Percentiles rank a stretch among this genome's conserved stretches.
Conservation (phyloP, 495 filamentous ascomycete species). For the Talaromyces ruber region DNA sequence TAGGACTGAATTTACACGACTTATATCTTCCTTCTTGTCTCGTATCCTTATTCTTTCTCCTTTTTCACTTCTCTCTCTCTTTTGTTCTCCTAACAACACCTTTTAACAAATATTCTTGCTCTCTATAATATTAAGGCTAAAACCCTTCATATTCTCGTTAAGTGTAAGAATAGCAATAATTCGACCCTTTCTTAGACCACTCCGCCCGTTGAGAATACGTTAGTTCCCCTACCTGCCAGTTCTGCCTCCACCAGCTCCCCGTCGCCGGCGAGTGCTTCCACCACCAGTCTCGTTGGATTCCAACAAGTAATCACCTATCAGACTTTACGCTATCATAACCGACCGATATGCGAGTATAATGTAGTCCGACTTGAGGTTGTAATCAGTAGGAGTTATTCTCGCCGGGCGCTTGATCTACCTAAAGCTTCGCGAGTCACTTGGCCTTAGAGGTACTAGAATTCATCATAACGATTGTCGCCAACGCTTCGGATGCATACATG, state of each 20-base stretch:
- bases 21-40: slow-evolving; percentile 7
- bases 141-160: slow-evolving; percentile 36
- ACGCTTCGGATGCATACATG: too few relatives aligned
- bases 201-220: slow-evolving; percentile 12
- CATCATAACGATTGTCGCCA: too few relatives aligned
- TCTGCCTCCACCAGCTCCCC: slow-evolving; percentile 18
- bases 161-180: slow-evolving; percentile 28
- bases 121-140: slow-evolving; percentile 42
- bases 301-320: too few relatives aligned
- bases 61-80: slow-evolving; percentile 7
- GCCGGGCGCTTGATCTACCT: too few relatives aligned
- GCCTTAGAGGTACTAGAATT: too few relatives aligned
- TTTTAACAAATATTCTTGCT: slow-evolving; percentile 9
- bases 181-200: slow-evolving; percentile 10
- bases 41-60: slow-evolving; percentile 7
- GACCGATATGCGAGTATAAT: too few relatives aligned
- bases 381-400: too few relatives aligned
- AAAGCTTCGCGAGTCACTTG: too few relatives aligned
- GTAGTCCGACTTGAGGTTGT: too few relatives aligned
- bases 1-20: neutral
- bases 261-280: slow-evolving; percentile 37
- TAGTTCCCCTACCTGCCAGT: slow-evolving; percentile 23
- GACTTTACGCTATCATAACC: too few relatives aligned
- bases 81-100: slow-evolving; percentile 8
- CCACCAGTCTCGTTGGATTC: slow-evolving; percentile 41